phyloP scores from a whole-genome alignment of 176 grass and related monocot species.

The Cenchrus americanus region DNA sequence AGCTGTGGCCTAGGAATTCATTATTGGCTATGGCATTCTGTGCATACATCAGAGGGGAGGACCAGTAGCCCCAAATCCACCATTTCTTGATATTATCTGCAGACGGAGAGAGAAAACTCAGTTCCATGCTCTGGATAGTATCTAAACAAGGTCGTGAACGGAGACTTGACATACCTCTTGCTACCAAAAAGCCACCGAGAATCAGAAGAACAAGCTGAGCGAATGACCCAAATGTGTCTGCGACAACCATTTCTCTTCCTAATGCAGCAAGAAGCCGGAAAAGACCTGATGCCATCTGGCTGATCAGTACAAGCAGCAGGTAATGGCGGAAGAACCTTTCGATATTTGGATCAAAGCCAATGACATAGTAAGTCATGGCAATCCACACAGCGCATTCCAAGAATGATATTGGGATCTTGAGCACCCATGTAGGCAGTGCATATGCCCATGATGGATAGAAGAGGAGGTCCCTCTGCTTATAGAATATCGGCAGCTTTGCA shows the following conservation, averaged over 20 bases:
- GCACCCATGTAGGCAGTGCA: constrained; percentile 84
- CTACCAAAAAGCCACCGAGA: constrained; percentile 94
- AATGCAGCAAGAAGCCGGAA: constrained; percentile 89
- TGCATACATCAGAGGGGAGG: constrained; percentile 92
- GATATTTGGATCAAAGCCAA: constrained; percentile 85
- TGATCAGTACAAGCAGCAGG: constrained; percentile 83
- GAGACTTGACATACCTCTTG: constrained; percentile 62
- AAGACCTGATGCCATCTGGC: constrained; percentile 92
- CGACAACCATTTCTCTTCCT: constrained; percentile 95
- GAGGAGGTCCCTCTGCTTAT: constrained; percentile 90
- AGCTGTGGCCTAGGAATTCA: constrained; percentile 91
- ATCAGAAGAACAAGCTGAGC: constrained; percentile 91
- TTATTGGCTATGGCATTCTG: constrained; percentile 90
- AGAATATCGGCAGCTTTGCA: constrained; percentile 87
- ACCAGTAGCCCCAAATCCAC: constrained; percentile 99
- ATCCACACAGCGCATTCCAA: constrained; percentile 91
- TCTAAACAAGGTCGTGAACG: not conserved
- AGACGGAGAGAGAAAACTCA: constrained; percentile 46
- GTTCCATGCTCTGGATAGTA: constrained; percentile 14
- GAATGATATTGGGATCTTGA: constrained; percentile 94
- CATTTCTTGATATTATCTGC: constrained; percentile 90
- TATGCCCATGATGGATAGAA: constrained; percentile 97
- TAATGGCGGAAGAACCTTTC: constrained; percentile 95
- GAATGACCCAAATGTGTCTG: constrained; percentile 93
- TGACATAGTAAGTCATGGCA: constrained; percentile 87